phyloP scores from a whole-genome alignment of 768 basidiomycete genomes.

The Leccinum ochraceum region DNA sequence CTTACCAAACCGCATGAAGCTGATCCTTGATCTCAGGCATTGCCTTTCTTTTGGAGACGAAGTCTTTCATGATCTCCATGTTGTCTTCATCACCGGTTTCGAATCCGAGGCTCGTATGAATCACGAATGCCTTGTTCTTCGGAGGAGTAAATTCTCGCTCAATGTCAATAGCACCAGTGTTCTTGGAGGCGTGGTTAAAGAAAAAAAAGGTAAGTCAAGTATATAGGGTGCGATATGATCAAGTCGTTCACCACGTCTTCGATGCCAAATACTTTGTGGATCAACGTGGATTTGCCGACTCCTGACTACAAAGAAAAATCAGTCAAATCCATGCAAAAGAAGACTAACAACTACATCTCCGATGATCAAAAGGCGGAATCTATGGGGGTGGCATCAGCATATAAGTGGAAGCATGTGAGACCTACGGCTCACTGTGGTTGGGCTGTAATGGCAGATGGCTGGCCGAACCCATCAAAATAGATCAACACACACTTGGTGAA shows the following conservation, averaged over 20 bases:
- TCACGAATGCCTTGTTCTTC: slow-evolving; percentile 15
- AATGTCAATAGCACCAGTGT: not conserved
- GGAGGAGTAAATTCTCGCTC: slow-evolving; percentile 11
- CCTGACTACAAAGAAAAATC: slow-evolving; percentile 10
- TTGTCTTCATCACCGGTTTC: slow-evolving; percentile 14
- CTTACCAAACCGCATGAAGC: slow-evolving; percentile 20
- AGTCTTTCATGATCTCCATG: slow-evolving; percentile 3
- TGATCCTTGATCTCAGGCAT: slow-evolving; percentile 5
- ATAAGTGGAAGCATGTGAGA: too few relatives aligned
- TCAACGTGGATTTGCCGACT: slow-evolving; percentile 17
- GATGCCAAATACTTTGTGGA: slow-evolving; percentile 11
- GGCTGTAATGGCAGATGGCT: slow-evolving; percentile 9
- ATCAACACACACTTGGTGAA: not conserved
- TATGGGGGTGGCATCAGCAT: not conserved
- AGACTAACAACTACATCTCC: slow-evolving; percentile 10
- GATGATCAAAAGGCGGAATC: slow-evolving; percentile 18
- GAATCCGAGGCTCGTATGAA: slow-evolving; percentile 22
- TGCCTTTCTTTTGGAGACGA: not conserved
- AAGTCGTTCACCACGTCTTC: slow-evolving; percentile 6
- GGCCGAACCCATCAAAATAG: not conserved
- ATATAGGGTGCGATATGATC: not conserved
- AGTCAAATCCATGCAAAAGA: not conserved
- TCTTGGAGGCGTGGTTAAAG: slow-evolving; percentile 6
- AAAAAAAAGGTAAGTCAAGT: not conserved
- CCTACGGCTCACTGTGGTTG: slow-evolving; percentile 6